Base-by-base conservation (phyloP, 805 yeast species). In the Metschnikowia rubicola region DNA sequence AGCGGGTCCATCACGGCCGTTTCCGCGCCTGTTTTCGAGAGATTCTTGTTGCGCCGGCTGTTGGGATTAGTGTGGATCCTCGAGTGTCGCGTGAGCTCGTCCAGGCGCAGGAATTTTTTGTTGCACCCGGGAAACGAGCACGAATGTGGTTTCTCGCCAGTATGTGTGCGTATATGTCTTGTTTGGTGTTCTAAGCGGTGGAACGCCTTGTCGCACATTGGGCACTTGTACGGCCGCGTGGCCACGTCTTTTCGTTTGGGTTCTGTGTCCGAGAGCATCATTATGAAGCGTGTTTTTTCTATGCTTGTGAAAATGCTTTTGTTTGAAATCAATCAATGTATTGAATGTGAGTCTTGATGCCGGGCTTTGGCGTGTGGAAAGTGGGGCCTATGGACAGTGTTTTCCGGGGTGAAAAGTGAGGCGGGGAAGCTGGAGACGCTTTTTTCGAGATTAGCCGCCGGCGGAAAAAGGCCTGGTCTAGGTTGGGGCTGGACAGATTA, bases 61-160 rank as follows among this genome's bases (percentile, higher is more conserved):
- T 81, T 80, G 13, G 89, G 87, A 55, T 84, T 84, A 21, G 83
- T 80, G 62, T 86, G 91, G 48, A 84, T 85, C 50, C 90, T 71
- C 41, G 79, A 70, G 62, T 85, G 92, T 60, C 92, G 74, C 11
- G 89, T 85, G 43, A 85, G 68, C 60, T 85, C 92, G 63, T 85
- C 92, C 30, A 84, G 79, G 47, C 92, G 68, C 39, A 85, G 77
- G 58, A 85, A 85, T 50, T 77, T 72, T 66, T 85, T 85, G 47
- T 74, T 69, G 62, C 92, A 85, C 0, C 86, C 86, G 0, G 86
- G 85, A 54, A 75, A 85, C 28, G 81, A 76, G 65, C 91, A 85
- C n/a, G 76, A 77, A 63, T 85, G 90, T 3, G 92, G 92, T 61
- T 83, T 84, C 59, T 86, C 91, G 26, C 92, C 92, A 0, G 92